Conservation (phyloP, 371 early-diverging fungal genomes). For the Pancytospora epiphaga region DNA sequence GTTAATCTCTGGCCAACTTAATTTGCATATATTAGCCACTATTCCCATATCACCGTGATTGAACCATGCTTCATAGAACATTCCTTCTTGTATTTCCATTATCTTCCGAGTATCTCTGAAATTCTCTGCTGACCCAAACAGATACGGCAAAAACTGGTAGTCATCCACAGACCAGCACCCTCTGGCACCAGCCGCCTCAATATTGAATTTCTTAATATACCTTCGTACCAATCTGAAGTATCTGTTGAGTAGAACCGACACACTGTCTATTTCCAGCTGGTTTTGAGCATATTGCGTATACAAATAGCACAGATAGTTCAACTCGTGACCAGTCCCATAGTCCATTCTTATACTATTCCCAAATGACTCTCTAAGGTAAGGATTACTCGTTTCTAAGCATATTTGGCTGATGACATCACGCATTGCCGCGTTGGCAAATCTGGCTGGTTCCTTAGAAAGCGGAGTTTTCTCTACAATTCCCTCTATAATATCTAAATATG, state of each 20-base stretch:
- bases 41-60: conserved; percentile 9
- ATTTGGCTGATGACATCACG: conserved; percentile 13
- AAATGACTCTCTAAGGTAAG: conserved; percentile 74
- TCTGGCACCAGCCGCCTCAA: conserved; percentile 95
- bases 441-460: conserved; percentile 5
- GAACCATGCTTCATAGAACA: conserved; percentile 23
- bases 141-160: conserved; percentile 87
- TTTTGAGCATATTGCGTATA: conserved; percentile 52
- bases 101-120: conserved; percentile 63
- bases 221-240: conserved; percentile 76
- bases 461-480: conserved; percentile 13
- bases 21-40: not conserved
- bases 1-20: conserved; percentile 76
- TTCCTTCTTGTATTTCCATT: conserved; percentile 4
- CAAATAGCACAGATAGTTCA: conserved; percentile 80
- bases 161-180: conserved; percentile 98
- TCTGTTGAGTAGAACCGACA: conserved; percentile 66
- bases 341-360: conserved; percentile 88
- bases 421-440: conserved; percentile 44
- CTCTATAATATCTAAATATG: not conserved
- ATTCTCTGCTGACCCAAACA: conserved; percentile 69
- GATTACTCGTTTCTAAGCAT: not conserved
- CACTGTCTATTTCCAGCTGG: conserved; percentile 21
- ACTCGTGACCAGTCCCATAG: conserved; percentile 98
- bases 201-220: conserved; percentile 77